These are phyloP conservation scores for Calocybe gambosa DNA, from an alignment of 1,284 basidiomycete genomes.

Conservation along the genomic window DNA sequence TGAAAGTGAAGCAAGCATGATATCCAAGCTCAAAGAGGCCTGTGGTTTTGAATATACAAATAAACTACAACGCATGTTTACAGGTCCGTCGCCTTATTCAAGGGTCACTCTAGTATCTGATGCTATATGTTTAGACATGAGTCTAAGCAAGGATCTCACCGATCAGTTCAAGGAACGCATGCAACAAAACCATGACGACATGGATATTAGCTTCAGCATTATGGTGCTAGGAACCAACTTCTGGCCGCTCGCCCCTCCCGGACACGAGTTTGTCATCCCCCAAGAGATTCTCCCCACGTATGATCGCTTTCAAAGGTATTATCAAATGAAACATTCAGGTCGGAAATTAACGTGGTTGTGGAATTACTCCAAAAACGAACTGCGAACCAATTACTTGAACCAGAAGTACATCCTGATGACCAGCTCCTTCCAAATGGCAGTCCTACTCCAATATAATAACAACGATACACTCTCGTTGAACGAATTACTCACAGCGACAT, in stretches of 20 bases:
- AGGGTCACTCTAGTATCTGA: not conserved
- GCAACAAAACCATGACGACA: constrained; percentile 74
- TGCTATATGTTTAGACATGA: constrained; percentile 71
- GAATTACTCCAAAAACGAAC: constrained; percentile 90
- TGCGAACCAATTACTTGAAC: constrained; percentile 79
- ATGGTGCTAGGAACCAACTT: constrained; percentile 95
- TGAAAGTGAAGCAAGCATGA: constrained; percentile 97
- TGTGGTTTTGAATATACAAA: constrained; percentile 98
- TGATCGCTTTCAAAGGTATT: constrained; percentile 90
- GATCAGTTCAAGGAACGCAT: constrained; percentile 95
- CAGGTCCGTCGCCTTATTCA: constrained; percentile 45
- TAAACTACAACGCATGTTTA: constrained; percentile 98
- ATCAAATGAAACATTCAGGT: constrained; percentile 89
- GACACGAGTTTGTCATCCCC: constrained; percentile 86
- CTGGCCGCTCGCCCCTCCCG: constrained; percentile 86
- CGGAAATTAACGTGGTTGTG: constrained; percentile 96
- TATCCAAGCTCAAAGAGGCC: constrained; percentile 94
- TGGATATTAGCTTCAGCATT: constrained; percentile 86
- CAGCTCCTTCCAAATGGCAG: constrained; percentile 84
- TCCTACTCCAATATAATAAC: constrained; percentile 85
- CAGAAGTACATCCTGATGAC: constrained; percentile 92
- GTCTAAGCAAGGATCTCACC: constrained; percentile 91
- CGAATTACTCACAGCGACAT: constrained; percentile 74
- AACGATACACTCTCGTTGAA: constrained; percentile 71
- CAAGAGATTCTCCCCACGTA: constrained; percentile 82